Base-by-base conservation (phyloP, 345 rosid genomes). In the Populus ilicifolia region DNA sequence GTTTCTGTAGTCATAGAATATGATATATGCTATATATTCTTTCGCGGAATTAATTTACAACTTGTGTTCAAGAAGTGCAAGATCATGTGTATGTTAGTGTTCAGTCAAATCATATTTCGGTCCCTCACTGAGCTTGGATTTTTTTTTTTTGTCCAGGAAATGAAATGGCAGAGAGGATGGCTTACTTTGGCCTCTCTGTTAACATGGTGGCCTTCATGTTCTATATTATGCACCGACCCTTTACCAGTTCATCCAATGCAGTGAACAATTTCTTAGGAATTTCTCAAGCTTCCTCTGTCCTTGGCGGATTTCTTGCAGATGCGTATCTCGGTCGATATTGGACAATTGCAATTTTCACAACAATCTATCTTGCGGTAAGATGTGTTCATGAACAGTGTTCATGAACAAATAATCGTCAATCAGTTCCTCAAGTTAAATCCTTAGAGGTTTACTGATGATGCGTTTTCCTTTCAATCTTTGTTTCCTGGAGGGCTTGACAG, bases 101-200 rank as follows among this genome's bases (percentile, higher is more conserved):
- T 1, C 3, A 4, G 50, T 46, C 17, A 46, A 1, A 46, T 46
- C 50, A 46, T 46, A 12, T 46, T 13, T 64, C 14, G 9, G 27
- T 20, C 36, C 13, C 21, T 75, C 38, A 27, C 54, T 12, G 50
- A 72, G 46, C 6, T 65, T 62, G 64, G 46, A 41, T 69, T 66
- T 38, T 71, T 10, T 66, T 38, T 71, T 10, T 66, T 33, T 35
- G 73, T 75, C 27, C 89, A 92, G 98, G 98, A 70, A 94, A 94
- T 78, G 98, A 94, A 82, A 91, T 91, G 93, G 97, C 98, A 23
- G 98, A 92, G 86, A 88, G 97, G 79, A 91, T 94, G 97, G 97
- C 96, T 29, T 94, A 94, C 78, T 94, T 90, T 29, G 98, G 98
- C 35, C 85, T 94, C 10, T 89, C 98, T 1, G 98, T 94, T 18